Evolutionary conservation across 139 green algal genomes (phyloP).

Genomic region (Volvox reticuliferus): DNA sequence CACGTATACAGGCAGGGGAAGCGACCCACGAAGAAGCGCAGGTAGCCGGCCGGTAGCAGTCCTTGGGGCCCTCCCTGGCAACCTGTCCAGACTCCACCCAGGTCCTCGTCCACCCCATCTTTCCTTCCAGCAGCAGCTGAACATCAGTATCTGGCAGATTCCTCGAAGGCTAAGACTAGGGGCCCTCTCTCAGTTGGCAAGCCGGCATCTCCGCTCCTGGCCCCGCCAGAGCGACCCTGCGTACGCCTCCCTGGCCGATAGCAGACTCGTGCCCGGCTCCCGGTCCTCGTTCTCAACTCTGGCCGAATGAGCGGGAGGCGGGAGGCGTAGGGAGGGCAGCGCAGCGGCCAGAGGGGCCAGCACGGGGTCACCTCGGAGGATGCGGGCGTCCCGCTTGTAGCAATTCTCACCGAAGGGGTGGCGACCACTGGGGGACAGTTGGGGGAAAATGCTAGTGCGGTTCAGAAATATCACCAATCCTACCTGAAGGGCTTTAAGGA

Average conservation of each 20-base stretch:
- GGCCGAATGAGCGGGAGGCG: background rate
- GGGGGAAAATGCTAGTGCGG: background rate
- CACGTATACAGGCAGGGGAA: slow-evolving; percentile 91
- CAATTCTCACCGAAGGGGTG: slow-evolving; percentile 92
- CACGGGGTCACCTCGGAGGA: slow-evolving; percentile 69
- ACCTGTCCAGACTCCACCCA: too few species aligned
- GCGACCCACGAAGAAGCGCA: slow-evolving; percentile 84
- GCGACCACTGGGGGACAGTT: slow-evolving; percentile 60
- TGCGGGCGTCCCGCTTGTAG: slow-evolving; percentile 93
- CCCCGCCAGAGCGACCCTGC: slow-evolving; percentile 54
- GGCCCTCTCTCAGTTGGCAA: too few species aligned
- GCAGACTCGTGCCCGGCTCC: slow-evolving; percentile 74
- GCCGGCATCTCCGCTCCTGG: background rate
- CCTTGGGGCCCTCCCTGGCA: too few species aligned
- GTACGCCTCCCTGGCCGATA: slow-evolving; percentile 68
- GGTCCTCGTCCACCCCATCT: too few species aligned
- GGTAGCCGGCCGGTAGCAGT: slow-evolving; percentile 77
- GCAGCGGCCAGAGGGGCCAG: slow-evolving; percentile 58
- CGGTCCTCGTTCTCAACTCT: slow-evolving; percentile 94
- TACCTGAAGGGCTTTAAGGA: too few species aligned
- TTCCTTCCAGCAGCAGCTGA: too few species aligned
- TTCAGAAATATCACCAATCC: background rate
- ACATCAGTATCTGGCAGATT: too few species aligned
- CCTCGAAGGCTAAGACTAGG: too few species aligned
- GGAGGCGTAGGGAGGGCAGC: background rate